Percentiles rank a stretch among this genome's conserved stretches.
These are phyloP conservation scores for Pseudonitzschia pungens DNA, from an alignment of 108 stramenopile species.

Conservation along the genomic window DNA sequence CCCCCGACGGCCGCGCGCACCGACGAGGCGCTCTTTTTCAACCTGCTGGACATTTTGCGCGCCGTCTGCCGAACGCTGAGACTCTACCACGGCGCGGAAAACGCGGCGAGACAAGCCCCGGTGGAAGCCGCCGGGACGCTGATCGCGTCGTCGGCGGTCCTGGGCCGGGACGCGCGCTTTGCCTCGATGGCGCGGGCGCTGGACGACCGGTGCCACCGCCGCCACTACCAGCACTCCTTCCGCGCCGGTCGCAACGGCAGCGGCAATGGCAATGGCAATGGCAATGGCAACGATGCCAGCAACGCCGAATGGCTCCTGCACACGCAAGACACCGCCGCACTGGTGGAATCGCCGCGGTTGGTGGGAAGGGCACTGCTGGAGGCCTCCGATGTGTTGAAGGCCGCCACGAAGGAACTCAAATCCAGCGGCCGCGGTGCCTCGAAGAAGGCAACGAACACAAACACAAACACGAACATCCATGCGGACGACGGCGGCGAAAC, in stretches of 20 bases:
- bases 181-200: conserved; percentile 29
- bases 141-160: conserved; percentile 32
- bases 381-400: conserved; percentile 39
- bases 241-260: no score
- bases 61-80: conserved; percentile 34
- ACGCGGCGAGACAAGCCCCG: conserved; percentile 22
- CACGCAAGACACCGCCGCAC: conserved; percentile 32
- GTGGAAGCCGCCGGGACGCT: conserved; percentile 40
- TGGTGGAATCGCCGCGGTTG: conserved; percentile 27
- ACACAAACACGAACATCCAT: background rate
- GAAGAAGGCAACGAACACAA: background rate
- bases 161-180: conserved; percentile 32
- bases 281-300: background rate
- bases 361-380: conserved; percentile 46
- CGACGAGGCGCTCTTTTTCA: conserved; percentile 25
- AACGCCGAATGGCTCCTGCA: conserved; percentile 30
- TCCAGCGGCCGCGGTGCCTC: background rate
- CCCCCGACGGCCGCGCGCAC: no score
- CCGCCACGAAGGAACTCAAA: conserved; percentile 19
- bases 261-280: background rate
- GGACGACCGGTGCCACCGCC: background rate
- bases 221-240: conserved; percentile 8
- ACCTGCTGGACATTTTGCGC: conserved; percentile 45
- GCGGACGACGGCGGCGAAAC: background rate
- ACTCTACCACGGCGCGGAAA: conserved; percentile 42